phyloP scores from a whole-genome alignment of 352 stramenopile genomes.

The Pythium dissimile region DNA sequence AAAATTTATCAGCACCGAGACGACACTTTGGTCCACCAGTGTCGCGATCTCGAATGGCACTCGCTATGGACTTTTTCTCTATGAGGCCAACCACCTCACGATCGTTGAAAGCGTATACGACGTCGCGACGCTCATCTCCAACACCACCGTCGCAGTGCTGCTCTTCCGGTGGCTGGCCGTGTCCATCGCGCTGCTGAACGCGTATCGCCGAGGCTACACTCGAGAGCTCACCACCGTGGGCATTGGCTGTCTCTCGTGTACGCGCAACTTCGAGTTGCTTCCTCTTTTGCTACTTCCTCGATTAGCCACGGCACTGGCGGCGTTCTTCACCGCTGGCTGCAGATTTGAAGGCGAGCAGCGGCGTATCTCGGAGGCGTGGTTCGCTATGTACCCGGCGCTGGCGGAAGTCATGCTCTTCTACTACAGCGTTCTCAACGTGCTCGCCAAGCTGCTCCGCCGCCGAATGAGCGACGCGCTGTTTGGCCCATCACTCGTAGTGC shows the following conservation, averaged over 20 bases:
- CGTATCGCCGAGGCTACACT: conserved; percentile 5
- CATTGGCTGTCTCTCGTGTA: conserved; percentile 39
- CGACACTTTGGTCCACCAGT: not conserved
- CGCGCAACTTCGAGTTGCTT: conserved; percentile 35
- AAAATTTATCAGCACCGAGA: conserved; percentile 3
- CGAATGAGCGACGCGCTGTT: conserved; percentile 40
- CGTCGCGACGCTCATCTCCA: conserved; percentile 44
- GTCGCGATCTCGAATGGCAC: conserved; percentile 22
- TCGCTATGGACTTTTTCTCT: conserved; percentile 39
- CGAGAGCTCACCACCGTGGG: conserved; percentile 12
- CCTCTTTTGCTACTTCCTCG: conserved; percentile 36
- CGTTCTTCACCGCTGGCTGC: conserved; percentile 39
- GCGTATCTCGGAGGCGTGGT: conserved; percentile 44
- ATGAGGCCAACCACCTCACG: conserved; percentile 12
- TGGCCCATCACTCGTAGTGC: conserved; percentile 30
- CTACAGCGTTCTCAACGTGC: conserved; percentile 50
- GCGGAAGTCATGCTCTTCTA: conserved; percentile 38
- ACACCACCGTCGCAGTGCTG: conserved; percentile 31
- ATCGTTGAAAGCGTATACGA: conserved; percentile 31
- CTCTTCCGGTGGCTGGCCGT: conserved; percentile 38
- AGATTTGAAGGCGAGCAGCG: conserved; percentile 42
- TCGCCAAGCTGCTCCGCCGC: conserved; percentile 31
- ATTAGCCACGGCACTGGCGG: conserved; percentile 35
- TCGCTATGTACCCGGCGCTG: conserved; percentile 40
- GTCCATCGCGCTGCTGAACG: conserved; percentile 26